Evolutionary conservation across 2,329 filamentous ascomycete species (phyloP).

Genomic region (Thermoascus crustaceus): DNA sequence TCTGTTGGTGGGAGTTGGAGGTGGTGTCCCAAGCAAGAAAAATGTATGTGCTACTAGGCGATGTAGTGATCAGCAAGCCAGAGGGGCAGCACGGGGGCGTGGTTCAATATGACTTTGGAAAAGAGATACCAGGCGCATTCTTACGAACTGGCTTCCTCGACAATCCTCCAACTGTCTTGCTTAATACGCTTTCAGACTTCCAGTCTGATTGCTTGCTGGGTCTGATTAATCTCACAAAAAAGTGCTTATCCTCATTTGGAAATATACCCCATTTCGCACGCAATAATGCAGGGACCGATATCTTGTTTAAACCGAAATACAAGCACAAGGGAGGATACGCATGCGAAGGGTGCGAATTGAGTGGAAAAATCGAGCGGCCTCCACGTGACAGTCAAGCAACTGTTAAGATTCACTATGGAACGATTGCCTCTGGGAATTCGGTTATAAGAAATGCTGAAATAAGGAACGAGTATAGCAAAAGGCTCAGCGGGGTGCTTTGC

Average conservation of each 20-base stretch:
- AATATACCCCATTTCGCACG: neutral
- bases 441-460: slow-evolving; percentile 4
- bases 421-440: slow-evolving; percentile 2
- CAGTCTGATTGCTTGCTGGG: slow-evolving; percentile 11
- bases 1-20: slow-evolving; percentile 14
- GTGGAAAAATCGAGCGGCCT: neutral
- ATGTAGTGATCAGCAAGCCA: slow-evolving; percentile 13
- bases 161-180: slow-evolving; percentile 7
- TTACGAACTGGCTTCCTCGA: slow-evolving; percentile 7
- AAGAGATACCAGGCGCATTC: slow-evolving; percentile 6
- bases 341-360: neutral
- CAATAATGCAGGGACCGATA: neutral
- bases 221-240: neutral
- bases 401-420: slow-evolving; percentile 17
- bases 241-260: too few species aligned
- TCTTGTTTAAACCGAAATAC: neutral
- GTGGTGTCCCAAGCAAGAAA: slow-evolving; percentile 9
- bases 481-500: too few species aligned
- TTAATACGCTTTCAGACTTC: slow-evolving; percentile 4
- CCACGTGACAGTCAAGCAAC: neutral
- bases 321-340: neutral
- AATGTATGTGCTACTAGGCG: slow-evolving; percentile 12
- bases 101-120: slow-evolving; percentile 12
- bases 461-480: too few species aligned
- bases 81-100: slow-evolving; percentile 6